Base-by-base conservation (phyloP, 2,329 filamentous ascomycete species). In the Westerdykella ornata region DNA sequence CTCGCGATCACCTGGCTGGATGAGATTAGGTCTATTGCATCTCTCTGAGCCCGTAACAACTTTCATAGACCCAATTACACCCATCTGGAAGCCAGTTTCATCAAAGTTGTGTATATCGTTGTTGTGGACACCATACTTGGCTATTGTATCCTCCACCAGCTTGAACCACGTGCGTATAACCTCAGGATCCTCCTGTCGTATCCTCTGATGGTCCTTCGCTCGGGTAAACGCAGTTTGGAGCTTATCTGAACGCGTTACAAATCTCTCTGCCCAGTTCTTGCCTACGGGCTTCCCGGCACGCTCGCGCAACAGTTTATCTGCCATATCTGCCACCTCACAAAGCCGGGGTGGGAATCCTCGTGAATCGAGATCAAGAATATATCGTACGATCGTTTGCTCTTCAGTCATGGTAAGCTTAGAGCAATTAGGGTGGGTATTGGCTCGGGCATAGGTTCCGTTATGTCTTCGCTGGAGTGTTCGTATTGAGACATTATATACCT, bases 1-100 rank as follows among this genome's bases (percentile, higher is more conserved):
- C 45, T 52, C 40, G 7, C 35, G 37, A 45, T 48, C 43, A 14
- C 46, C 48, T 39, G 50, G 41, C 42, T 49, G 37, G 13, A 49
- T 32, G 22, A 50, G 35, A 18, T 44, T 41, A 38, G 46, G 32
- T 19, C 15, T 30, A 11, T 31, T 28, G 42, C 29, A 41, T 36
- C 36, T 34, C 41, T 53, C 42, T 46, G 28, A 35, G 18, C 19
- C 36, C 20, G 38, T 40, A 34, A 44, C 29, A n/a, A n/a, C n/a
- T n/a, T n/a, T n/a, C n/a, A n/a, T n/a, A n/a, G n/a, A n/a, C n/a
- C n/a, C n/a, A n/a, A n/a, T n/a, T n/a, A n/a, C n/a, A n/a, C n/a
- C n/a, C n/a, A n/a, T n/a, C n/a, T n/a, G n/a, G n/a, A n/a, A n/a
- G n/a, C n/a, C n/a, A n/a, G 37, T 46, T 38, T 50, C 38, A 38